A percentile compares a stretch with the other conserved stretches of the same genome.
These are phyloP conservation scores for Lodderomyces metapsilosis DNA, from an alignment of 1,139 yeast species.

Conservation along the genomic window DNA sequence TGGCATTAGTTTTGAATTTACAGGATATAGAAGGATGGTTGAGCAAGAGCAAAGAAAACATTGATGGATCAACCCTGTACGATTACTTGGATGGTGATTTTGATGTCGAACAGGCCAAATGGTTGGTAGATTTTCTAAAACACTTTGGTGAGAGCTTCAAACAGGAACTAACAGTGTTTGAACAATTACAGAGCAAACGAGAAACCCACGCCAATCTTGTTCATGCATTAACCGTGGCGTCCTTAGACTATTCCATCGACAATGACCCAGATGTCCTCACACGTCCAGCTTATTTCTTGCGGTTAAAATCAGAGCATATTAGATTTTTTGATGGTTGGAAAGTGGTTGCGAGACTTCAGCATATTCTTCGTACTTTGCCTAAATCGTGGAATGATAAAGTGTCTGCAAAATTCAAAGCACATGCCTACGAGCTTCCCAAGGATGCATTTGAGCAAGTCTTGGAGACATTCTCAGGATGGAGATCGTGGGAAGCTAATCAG, in stretches of 20 bases:
- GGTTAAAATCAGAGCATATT: conserved; percentile 71
- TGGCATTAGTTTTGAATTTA: conserved; percentile 22
- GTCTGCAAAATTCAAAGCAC: conserved; percentile 19
- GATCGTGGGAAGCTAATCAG: conserved; percentile 76
- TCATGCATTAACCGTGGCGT: conserved; percentile 60
- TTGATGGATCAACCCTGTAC: conserved; percentile 34
- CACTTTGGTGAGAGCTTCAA: conserved; percentile 15
- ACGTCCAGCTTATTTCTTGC: conserved; percentile 77
- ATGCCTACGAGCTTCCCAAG: conserved; percentile 42
- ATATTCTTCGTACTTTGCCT: conserved; percentile 65
- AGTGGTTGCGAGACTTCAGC: conserved; percentile 72
- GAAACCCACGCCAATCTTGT: conserved; percentile 40
- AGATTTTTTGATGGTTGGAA: conserved; percentile 88
- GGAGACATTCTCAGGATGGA: conserved; percentile 71
- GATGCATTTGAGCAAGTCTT: conserved; percentile 57
- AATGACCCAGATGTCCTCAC: conserved; percentile 91
- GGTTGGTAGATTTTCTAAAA: conserved; percentile 35
- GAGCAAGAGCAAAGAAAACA: conserved; percentile 21
- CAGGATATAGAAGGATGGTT: conserved; percentile 47
- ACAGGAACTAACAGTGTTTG: conserved; percentile 23
- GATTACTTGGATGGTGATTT: conserved; percentile 31
- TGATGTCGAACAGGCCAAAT: conserved; percentile 27
- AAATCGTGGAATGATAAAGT: conserved; percentile 40
- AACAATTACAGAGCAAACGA: conserved; percentile 16
- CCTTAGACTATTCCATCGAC: conserved; percentile 57